These are phyloP conservation scores for Spinacia oleracea DNA, from an alignment of 179 eudicot species.

Conservation along the genomic window DNA sequence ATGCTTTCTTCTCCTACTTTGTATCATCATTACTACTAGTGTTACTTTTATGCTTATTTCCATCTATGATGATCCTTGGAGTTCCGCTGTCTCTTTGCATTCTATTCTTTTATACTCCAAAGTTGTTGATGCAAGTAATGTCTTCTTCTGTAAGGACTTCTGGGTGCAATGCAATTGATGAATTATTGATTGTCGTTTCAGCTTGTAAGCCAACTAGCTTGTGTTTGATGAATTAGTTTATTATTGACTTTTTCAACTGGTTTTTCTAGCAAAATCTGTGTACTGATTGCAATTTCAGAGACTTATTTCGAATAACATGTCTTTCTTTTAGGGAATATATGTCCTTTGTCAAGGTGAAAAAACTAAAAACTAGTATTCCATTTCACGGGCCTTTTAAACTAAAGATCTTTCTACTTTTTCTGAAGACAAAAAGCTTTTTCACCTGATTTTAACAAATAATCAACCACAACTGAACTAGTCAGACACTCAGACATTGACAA, in stretches of 20 bases:
- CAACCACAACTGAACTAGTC: not conserved
- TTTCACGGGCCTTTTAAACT: not conserved
- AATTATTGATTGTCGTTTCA: not conserved
- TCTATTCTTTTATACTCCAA: not conserved
- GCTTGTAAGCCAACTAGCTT: not conserved
- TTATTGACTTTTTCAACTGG: not conserved
- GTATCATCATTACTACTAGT: not conserved
- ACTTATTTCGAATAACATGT: no score
- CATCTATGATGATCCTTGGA: not conserved
- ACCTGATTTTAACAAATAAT: not conserved
- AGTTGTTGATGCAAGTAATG: not conserved
- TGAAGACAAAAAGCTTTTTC: not conserved
- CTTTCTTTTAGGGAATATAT: not conserved
- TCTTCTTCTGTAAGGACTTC: not conserved
- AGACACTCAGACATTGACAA: not conserved
- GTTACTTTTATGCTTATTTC: not conserved
- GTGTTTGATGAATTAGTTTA: not conserved
- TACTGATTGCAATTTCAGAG: not conserved
- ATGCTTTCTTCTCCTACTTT: constrained; percentile 25
- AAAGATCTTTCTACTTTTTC: not conserved
- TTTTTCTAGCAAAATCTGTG: not conserved
- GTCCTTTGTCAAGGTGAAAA: not conserved
- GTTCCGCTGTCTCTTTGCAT: not conserved
- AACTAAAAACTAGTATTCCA: not conserved
- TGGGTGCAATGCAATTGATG: not conserved